Evolutionary conservation across 2,329 filamentous ascomycete species (phyloP).

Genomic region (Plectosphaerella sp.): DNA sequence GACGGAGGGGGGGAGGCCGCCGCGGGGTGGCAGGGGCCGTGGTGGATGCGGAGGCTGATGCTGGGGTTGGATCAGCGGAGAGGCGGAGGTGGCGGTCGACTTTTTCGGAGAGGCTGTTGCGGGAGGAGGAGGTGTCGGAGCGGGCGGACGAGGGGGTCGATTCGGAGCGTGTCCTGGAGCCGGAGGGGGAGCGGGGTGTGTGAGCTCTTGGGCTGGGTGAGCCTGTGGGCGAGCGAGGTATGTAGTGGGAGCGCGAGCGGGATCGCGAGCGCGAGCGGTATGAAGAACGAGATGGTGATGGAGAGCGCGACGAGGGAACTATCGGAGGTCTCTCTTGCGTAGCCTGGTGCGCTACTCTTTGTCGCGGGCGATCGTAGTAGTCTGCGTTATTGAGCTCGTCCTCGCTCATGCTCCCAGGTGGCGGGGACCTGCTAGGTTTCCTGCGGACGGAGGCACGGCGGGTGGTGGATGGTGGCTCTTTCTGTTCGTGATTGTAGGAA

Average conservation of each 20-base stretch:
- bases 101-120: constrained; percentile 7
- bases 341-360: constrained; percentile 11
- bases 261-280: constrained; percentile 24
- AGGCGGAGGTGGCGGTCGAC: constrained; percentile 11
- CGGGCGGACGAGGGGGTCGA: constrained; percentile 18
- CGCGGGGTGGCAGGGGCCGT: constrained; percentile 24
- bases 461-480: neutral
- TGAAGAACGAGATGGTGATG: constrained; percentile 21
- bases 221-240: constrained; percentile 17
- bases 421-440: constrained; percentile 11
- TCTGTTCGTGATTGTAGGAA: neutral
- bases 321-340: constrained; percentile 6
- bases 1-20: constrained; percentile 43
- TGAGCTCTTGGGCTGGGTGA: too few relatives aligned
- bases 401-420: constrained; percentile 12
- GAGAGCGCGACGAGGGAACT: constrained; percentile 15
- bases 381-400: constrained; percentile 16
- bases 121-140: constrained; percentile 20
- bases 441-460: constrained; percentile 10
- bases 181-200: constrained; percentile 21
- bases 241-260: constrained; percentile 27
- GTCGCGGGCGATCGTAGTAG: constrained; percentile 14
- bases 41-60: constrained; percentile 17
- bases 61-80: constrained; percentile 20
- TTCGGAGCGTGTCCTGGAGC: constrained; percentile 22